phyloP scores from a whole-genome alignment of 306 rosid genomes.

The Canavalia ensiformis region DNA sequence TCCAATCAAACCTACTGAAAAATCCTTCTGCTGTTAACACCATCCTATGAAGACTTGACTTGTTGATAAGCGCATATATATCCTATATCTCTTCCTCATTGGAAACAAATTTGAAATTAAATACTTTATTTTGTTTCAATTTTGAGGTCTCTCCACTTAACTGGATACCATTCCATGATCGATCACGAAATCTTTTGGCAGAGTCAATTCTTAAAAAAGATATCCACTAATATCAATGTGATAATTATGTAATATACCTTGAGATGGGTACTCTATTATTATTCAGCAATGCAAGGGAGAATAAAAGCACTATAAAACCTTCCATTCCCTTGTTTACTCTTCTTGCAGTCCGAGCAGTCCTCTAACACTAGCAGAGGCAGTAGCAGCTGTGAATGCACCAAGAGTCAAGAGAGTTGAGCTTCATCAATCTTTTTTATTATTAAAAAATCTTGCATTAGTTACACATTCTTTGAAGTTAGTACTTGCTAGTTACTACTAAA shows the following conservation, averaged over 20 bases:
- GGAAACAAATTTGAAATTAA: not conserved
- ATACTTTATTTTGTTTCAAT: not conserved
- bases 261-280: too few relatives aligned
- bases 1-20: not conserved
- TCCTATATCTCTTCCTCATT: constrained; percentile 43
- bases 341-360: not conserved
- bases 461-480: not conserved
- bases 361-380: too few relatives aligned
- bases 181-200: constrained; percentile 28
- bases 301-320: constrained; percentile 21
- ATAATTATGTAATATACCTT: constrained; percentile 29
- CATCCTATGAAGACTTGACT: constrained; percentile 1
- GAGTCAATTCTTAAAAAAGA: constrained; percentile 35
- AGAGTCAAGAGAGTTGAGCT: not conserved
- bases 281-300: constrained; percentile 24
- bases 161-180: constrained; percentile 48
- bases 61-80: constrained; percentile 6
- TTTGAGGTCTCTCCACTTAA: constrained; percentile 41
- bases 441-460: not conserved
- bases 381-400: constrained; percentile 1
- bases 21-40: constrained; percentile 25
- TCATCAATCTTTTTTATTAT: not conserved
- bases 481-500: not conserved
- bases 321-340: constrained; percentile 17
- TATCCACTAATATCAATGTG: constrained; percentile 33